Evolutionary conservation across 2,329 filamentous ascomycete genomes (phyloP).

Genomic region (Penicillium capsulatum): DNA sequence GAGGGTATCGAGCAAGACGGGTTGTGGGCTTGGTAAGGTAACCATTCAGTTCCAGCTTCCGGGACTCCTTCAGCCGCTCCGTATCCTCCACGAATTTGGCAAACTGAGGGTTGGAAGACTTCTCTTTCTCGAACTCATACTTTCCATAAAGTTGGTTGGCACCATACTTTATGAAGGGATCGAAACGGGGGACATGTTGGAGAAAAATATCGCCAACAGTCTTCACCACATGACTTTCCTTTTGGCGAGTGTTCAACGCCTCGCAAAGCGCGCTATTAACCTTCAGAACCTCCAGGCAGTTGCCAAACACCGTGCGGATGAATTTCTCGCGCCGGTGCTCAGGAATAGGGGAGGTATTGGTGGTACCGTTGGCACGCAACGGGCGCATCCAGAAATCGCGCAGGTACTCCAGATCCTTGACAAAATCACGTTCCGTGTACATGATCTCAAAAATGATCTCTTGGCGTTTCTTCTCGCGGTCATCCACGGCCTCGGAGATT

Average conservation of each 20-base stretch:
- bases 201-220: slow-evolving; percentile 93
- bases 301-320: slow-evolving; percentile 90
- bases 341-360: slow-evolving; percentile 74
- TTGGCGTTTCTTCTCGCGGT: slow-evolving; percentile 93
- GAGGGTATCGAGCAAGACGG: slow-evolving; percentile 84
- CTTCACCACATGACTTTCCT: slow-evolving; percentile 81
- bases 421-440: slow-evolving; percentile 98
- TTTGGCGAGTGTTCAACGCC: slow-evolving; percentile 82
- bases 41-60: slow-evolving; percentile 94
- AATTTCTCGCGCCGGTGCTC: slow-evolving; percentile 83
- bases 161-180: slow-evolving; percentile 94
- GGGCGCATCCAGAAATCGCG: slow-evolving; percentile 98
- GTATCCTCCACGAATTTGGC: slow-evolving; percentile 93
- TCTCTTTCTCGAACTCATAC: slow-evolving; percentile 96
- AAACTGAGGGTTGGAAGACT: slow-evolving; percentile 78
- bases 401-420: slow-evolving; percentile 96
- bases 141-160: slow-evolving; percentile 95
- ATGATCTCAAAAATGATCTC: slow-evolving; percentile 98
- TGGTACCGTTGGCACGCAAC: slow-evolving; percentile 65
- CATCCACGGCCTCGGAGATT: slow-evolving; percentile 80
- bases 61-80: slow-evolving; percentile 89
- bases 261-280: slow-evolving; percentile 88
- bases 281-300: slow-evolving; percentile 88
- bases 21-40: slow-evolving; percentile 98
- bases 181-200: slow-evolving; percentile 85